Base-by-base conservation (phyloP, 495 filamentous ascomycete species). In the Hypoxylon trugodes region DNA sequence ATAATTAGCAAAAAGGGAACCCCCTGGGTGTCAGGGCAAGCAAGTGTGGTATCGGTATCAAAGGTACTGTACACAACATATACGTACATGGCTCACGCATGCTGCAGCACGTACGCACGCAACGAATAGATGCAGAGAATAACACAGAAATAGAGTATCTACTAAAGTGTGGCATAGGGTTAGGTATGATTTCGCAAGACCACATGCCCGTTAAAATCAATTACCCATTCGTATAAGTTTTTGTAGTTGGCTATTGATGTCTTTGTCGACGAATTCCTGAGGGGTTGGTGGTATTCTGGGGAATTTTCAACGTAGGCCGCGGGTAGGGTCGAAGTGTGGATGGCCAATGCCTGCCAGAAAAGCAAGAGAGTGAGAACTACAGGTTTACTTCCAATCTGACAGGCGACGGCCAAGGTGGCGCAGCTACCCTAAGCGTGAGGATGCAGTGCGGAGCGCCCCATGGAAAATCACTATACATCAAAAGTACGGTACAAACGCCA, bases 1-100 rank as follows among this genome's bases (percentile, higher is more conserved):
- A 72, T 68, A 68, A 68, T 70, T 70, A 72, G 69, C 55, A 65
- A 45, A 41, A 48, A 26, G 47, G 40, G 42, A 45, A 45, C 40
- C 37, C 63, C 45, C 37, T 41, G 28, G 24, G 43, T 16, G 41
- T 24, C 49, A 65, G 61, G 61, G 56, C 45, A 46, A 28, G 24
- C 24, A 21, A 66, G 41, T 10, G 13, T 42, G 28, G 45, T 60
- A 35, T 43, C 15, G 38, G 35, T 55, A 56, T n/a, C n/a, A n/a
- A n/a, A n/a, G n/a, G n/a, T n/a, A n/a, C n/a, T 18, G 59, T 61
- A 55, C 42, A 46, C 49, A 43, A 55, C 26, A 49, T 52, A 26
- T 52, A 26, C 35, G 21, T 33, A 38, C 45, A 48, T 48, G 48
- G 35, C 46, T 28, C 56, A 59, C 55, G 47, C 37, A 15, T 30